Percentiles rank a stretch among this genome's conserved stretches.
Evolutionary conservation across 2,329 filamentous ascomycete species (phyloP).

Genomic region (Thyridium curvatum): DNA sequence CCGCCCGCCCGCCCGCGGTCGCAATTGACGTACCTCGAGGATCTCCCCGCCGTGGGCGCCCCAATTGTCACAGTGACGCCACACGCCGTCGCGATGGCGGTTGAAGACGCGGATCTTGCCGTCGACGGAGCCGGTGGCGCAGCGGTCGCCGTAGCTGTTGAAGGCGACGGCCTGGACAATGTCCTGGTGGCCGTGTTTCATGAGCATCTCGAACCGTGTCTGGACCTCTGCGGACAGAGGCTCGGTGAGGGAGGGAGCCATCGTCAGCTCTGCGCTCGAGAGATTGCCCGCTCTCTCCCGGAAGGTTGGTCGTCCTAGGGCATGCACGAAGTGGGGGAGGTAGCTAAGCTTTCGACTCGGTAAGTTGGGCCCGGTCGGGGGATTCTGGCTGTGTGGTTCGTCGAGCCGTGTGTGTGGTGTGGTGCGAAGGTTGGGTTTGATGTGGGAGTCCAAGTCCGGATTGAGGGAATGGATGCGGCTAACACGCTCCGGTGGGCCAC

Average conservation of each 20-base stretch:
- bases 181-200: conserved; percentile 71
- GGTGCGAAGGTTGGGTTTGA: no score
- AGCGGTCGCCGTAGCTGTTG: conserved; percentile 87
- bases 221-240: conserved; percentile 33
- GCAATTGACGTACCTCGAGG: conserved; percentile 58
- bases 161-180: conserved; percentile 81
- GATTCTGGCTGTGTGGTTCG: no score
- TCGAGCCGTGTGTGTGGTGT: no score
- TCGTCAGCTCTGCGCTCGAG: conserved; percentile 4
- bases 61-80: conserved; percentile 83
- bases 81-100: conserved; percentile 68
- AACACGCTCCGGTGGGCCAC: no score
- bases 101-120: conserved; percentile 92
- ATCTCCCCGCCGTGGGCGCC: conserved; percentile 86
- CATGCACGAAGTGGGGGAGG: no score
- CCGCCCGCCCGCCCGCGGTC: background rate
- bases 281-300: no score
- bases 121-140: conserved; percentile 86
- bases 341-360: no score
- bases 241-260: conserved; percentile 17
- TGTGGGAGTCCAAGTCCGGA: no score
- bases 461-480: no score
- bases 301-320: no score
- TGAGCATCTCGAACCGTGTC: conserved; percentile 49
- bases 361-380: no score